Evolutionary conservation across 2,329 filamentous ascomycete species (phyloP).

Genomic region (Harringtonia lauricola): DNA sequence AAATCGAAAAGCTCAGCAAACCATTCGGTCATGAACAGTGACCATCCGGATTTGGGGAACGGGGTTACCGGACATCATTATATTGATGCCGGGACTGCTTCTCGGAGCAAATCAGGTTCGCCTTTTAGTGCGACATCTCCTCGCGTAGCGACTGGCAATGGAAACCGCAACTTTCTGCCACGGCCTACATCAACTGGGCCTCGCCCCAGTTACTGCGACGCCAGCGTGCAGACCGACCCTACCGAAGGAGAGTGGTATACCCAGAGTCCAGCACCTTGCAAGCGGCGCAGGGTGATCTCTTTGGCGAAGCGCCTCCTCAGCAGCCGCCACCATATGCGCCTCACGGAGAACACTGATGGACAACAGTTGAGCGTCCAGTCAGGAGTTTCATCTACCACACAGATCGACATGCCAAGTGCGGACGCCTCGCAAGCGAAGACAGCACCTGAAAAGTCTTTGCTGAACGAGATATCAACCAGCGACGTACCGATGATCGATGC

Average conservation of each 20-base stretch:
- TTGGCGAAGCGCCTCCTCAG: conserved; percentile 42
- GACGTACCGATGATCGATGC: conserved; percentile 17
- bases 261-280: conserved; percentile 23
- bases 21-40: conserved; percentile 6
- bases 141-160: conserved; percentile 14
- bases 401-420: no score
- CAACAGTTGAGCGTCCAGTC: conserved; percentile 2
- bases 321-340: conserved; percentile 30
- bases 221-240: conserved; percentile 41
- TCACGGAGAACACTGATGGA: conserved; percentile 26
- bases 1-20: conserved; percentile 16
- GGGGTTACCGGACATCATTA: conserved; percentile 31
- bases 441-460: background rate
- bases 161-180: conserved; percentile 13
- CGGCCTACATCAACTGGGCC: conserved; percentile 27
- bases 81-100: conserved; percentile 41
- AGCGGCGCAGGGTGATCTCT: conserved; percentile 38
- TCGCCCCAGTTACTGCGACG: conserved; percentile 36
- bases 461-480: background rate
- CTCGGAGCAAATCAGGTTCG: conserved; percentile 41
- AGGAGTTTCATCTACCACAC: background rate
- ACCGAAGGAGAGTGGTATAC: conserved; percentile 43
- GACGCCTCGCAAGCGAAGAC: background rate
- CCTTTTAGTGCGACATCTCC: conserved; percentile 33
- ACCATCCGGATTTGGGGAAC: conserved; percentile 16